phyloP scores from a whole-genome alignment of 2,329 filamentous ascomycete genomes.

The Tolypocladium paradoxum region DNA sequence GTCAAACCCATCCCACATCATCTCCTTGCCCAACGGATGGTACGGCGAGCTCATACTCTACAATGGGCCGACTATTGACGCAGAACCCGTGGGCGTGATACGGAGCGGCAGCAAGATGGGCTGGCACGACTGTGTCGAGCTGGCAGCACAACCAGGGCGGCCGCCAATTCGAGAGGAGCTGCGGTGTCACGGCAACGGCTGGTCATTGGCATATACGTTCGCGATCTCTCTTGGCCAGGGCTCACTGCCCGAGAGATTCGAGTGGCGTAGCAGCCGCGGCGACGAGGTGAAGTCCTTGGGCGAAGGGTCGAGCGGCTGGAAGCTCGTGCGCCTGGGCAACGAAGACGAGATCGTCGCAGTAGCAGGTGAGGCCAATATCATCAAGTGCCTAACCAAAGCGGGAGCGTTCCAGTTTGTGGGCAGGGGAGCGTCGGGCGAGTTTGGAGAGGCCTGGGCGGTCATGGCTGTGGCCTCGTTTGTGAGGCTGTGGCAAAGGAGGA shows the following conservation, averaged over 20 bases:
- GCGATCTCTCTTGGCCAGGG: slow-evolving; percentile 17
- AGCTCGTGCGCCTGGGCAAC: slow-evolving; percentile 19
- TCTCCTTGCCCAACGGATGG: slow-evolving; percentile 4
- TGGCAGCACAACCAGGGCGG: slow-evolving; percentile 6
- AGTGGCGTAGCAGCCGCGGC: slow-evolving; percentile 30
- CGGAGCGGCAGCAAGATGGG: slow-evolving; percentile 1
- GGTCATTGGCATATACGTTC: slow-evolving; percentile 12
- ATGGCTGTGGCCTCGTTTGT: slow-evolving; percentile 28
- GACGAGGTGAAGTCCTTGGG: slow-evolving; percentile 21
- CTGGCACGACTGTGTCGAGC: slow-evolving; percentile 4
- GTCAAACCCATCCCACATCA: slow-evolving; percentile 1
- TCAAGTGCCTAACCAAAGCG: slow-evolving; percentile 14
- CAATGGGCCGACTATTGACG: slow-evolving; percentile 3
- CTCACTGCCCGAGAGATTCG: slow-evolving; percentile 23
- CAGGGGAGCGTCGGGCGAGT: slow-evolving; percentile 22
- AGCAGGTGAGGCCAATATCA: slow-evolving; percentile 13
- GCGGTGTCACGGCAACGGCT: slow-evolving; percentile 1
- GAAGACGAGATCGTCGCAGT: slow-evolving; percentile 32
- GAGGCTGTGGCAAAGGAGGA: slow-evolving; percentile 5
- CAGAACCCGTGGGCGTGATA: slow-evolving; percentile 2
- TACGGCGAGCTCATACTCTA: slow-evolving; percentile 8
- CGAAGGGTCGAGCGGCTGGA: slow-evolving; percentile 24
- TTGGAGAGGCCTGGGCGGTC: slow-evolving; percentile 31
- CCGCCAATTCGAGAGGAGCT: slow-evolving; percentile 4
- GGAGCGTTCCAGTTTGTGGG: slow-evolving; percentile 29